phyloP scores from a whole-genome alignment of 768 basidiomycete genomes.

The Dacryopinax primogenitus region DNA sequence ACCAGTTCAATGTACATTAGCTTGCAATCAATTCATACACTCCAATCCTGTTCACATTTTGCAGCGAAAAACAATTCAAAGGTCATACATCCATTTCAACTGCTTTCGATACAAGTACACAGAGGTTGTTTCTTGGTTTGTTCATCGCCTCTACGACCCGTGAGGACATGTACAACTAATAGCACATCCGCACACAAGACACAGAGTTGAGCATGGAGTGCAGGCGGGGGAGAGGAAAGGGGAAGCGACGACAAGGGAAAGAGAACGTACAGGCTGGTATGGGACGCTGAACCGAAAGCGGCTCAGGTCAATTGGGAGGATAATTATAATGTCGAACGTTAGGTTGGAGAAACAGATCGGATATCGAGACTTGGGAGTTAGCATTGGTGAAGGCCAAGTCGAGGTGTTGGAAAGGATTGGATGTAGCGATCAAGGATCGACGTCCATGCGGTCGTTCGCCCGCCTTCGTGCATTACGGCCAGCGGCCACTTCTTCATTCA shows the following conservation, averaged over 20 bases:
- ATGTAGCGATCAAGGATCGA: slow-evolving; percentile 24
- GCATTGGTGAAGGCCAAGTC: not conserved
- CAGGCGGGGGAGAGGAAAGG: not conserved
- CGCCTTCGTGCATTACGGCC: slow-evolving; percentile 58
- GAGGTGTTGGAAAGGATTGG: not conserved
- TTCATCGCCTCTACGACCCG: slow-evolving; percentile 4
- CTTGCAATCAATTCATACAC: not conserved
- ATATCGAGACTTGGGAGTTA: not conserved
- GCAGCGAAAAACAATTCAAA: too few species aligned
- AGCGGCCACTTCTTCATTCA: slow-evolving; percentile 51
- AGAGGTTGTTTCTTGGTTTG: not conserved
- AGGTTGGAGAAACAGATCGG: not conserved
- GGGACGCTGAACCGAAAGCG: not conserved
- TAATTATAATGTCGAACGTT: slow-evolving; percentile 3
- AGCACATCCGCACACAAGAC: slow-evolving; percentile 8
- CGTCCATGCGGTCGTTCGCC: slow-evolving; percentile 32
- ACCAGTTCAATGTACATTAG: slow-evolving; percentile 6
- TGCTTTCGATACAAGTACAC: slow-evolving; percentile 1
- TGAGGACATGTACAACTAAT: slow-evolving; percentile 6
- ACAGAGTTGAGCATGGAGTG: slow-evolving; percentile 6
- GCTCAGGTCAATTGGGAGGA: not conserved
- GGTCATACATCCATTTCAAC: slow-evolving; percentile 7
- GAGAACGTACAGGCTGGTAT: slow-evolving; percentile 9
- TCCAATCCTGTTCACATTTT: not conserved
- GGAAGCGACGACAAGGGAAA: not conserved